These are phyloP conservation scores for Nephelium lappaceum DNA, from an alignment of 345 rosid species.

Conservation along the genomic window DNA sequence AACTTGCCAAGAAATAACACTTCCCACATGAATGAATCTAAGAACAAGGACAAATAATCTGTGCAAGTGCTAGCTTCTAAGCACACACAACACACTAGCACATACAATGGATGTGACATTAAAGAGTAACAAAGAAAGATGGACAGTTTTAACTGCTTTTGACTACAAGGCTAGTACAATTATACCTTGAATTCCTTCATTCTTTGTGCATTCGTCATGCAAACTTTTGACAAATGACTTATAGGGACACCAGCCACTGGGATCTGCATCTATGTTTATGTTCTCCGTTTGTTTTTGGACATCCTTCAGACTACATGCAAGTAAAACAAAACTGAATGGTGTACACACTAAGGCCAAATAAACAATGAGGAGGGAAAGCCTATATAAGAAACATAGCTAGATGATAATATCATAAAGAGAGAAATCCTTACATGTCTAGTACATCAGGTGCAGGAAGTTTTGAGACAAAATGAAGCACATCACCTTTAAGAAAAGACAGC, in stretches of 20 bases:
- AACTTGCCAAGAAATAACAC: no score
- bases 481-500: constrained; percentile 80
- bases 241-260: constrained; percentile 97
- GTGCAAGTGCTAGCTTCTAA: neutral
- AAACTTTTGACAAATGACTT: constrained; percentile 57
- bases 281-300: constrained; percentile 69
- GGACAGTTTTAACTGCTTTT: neutral
- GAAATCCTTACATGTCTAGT: constrained; percentile 65
- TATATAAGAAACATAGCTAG: constrained; percentile 19
- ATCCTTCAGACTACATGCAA: constrained; percentile 59
- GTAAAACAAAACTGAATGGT: constrained; percentile 20
- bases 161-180: constrained; percentile 3
- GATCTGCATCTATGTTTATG: constrained; percentile 89
- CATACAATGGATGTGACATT: neutral
- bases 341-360: neutral
- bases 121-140: neutral
- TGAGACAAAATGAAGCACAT: constrained; percentile 71
- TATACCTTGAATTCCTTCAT: constrained; percentile 62
- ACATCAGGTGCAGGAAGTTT: constrained; percentile 72
- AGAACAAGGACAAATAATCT: neutral
- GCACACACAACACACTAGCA: neutral
- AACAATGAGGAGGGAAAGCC: neutral
- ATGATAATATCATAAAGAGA: constrained; percentile 16
- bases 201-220: constrained; percentile 68
- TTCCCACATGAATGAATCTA: neutral